A percentile compares a stretch with the other conserved stretches of the same genome.
phyloP scores from a whole-genome alignment of 805 yeast species.

The Hanseniaspora hatyaiensis region DNA sequence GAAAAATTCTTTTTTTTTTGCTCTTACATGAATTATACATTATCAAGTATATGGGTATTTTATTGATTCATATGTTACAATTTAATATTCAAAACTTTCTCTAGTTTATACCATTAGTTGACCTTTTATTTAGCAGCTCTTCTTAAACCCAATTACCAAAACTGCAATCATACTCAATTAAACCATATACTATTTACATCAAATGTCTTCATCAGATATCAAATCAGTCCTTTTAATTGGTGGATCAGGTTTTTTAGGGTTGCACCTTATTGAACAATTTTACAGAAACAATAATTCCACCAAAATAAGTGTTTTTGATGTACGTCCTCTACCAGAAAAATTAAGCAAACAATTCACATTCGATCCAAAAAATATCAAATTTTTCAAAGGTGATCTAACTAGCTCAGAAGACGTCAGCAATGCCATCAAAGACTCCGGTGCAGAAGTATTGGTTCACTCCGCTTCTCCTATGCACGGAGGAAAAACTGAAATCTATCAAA shows the following conservation, averaged over 20 bases:
- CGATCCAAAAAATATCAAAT: slow-evolving; percentile 43
- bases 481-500: slow-evolving; percentile 67
- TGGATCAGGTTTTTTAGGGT: slow-evolving; percentile 89
- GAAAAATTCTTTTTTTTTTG: too few species aligned
- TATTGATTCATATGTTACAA: too few species aligned
- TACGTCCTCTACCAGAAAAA: slow-evolving; percentile 71
- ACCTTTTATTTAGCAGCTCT: too few species aligned
- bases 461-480: slow-evolving; percentile 95
- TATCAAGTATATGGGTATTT: too few species aligned
- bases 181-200: too few species aligned
- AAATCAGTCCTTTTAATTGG: slow-evolving; percentile 67
- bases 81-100: too few species aligned
- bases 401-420: slow-evolving; percentile 50
- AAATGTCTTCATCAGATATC: too few species aligned
- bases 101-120: too few species aligned
- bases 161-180: too few species aligned
- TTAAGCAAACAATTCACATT: slow-evolving; percentile 66
- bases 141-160: too few species aligned
- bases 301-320: slow-evolving; percentile 74
- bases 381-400: slow-evolving; percentile 78
- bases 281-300: slow-evolving; percentile 54
- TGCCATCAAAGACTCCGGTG: slow-evolving; percentile 49
- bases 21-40: too few species aligned
- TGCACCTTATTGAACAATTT: slow-evolving; percentile 81
- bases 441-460: slow-evolving; percentile 78